phyloP scores from a whole-genome alignment of 2,329 filamentous ascomycete species.

The Ophiostoma perfectum region DNA sequence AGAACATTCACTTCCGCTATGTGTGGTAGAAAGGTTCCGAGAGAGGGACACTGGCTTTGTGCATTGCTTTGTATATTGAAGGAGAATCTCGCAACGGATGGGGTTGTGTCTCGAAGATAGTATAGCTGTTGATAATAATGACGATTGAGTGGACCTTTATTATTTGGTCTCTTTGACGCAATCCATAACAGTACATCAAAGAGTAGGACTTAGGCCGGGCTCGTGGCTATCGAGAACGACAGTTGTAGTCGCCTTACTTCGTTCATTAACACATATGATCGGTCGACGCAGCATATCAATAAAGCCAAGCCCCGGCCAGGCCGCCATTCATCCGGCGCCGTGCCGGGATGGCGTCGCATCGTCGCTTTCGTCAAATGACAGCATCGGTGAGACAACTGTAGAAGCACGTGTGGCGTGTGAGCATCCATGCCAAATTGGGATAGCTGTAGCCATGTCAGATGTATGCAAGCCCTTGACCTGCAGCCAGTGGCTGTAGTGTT shows the following conservation, averaged over 20 bases:
- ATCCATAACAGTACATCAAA: too few relatives aligned
- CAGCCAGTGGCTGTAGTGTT: neutral
- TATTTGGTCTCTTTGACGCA: too few relatives aligned
- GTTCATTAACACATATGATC: too few relatives aligned
- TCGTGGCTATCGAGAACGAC: too few relatives aligned
- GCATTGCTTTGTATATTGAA: neutral
- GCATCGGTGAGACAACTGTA: neutral
- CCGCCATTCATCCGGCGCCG: neutral
- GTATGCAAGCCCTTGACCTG: neutral
- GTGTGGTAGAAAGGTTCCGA: conserved; percentile 13
- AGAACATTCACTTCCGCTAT: conserved; percentile 29
- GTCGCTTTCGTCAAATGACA: neutral
- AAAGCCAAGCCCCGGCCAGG: neutral
- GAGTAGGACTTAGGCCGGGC: too few relatives aligned
- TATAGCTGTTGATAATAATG: too few relatives aligned
- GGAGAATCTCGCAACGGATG: too few relatives aligned
- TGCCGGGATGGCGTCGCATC: neutral
- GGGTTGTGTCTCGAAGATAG: too few relatives aligned
- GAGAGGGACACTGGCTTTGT: neutral
- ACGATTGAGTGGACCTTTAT: too few relatives aligned
- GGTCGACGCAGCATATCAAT: neutral
- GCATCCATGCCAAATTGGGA: conserved; percentile 1
- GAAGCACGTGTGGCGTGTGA: conserved; percentile 2
- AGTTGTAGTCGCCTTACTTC: too few relatives aligned
- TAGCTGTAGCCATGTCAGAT: neutral